Evolutionary conservation across 495 filamentous ascomycete genomes (phyloP).

Genomic region (Trichoderma erinaceum): DNA sequence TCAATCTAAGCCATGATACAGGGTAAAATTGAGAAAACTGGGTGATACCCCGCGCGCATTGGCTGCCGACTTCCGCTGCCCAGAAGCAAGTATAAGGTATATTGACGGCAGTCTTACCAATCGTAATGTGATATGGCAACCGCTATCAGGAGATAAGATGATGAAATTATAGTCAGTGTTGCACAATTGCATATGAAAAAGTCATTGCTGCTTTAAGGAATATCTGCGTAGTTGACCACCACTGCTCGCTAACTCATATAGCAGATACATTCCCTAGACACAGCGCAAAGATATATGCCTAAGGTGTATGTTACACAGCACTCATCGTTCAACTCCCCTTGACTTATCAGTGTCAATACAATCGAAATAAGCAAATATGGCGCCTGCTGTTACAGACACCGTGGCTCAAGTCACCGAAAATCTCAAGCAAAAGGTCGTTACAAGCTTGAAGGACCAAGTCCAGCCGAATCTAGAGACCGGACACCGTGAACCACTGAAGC

Average conservation of each 20-base stretch:
- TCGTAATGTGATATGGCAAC: not conserved
- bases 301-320: not conserved
- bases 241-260: not conserved
- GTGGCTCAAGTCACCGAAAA: conserved; percentile 22
- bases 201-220: not conserved
- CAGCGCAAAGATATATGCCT: not conserved
- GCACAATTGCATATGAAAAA: not conserved
- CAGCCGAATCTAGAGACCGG: conserved; percentile 23
- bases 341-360: too few relatives aligned
- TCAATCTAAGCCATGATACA: not conserved
- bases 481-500: conserved; percentile 39
- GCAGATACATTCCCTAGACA: too few relatives aligned
- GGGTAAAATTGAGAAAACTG: not conserved
- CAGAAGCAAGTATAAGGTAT: not conserved
- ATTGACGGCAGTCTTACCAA: not conserved
- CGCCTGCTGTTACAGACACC: conserved; percentile 26
- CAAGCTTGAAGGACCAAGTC: conserved; percentile 17
- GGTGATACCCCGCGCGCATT: not conserved
- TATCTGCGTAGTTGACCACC: not conserved
- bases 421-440: conserved; percentile 24
- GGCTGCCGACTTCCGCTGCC: not conserved
- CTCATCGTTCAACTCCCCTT: not conserved
- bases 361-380: conserved; percentile 24
- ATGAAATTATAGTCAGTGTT: conserved; percentile 12
- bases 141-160: not conserved